Evolutionary conservation across 345 rosid species (phyloP).

Genomic region (Syzygium oleosum): DNA sequence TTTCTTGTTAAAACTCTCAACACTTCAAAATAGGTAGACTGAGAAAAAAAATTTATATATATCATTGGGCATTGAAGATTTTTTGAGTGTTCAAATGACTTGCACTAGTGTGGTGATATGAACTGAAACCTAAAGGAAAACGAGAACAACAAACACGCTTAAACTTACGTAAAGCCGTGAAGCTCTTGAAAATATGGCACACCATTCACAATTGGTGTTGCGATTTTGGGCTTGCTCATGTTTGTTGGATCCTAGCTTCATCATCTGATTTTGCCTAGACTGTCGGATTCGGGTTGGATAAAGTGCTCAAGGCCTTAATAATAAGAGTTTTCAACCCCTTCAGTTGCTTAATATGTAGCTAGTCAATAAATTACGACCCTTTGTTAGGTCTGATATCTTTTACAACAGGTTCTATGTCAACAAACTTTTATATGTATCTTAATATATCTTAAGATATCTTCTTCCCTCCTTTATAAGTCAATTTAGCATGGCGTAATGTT

Average conservation of each 20-base stretch:
- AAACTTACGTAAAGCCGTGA: not conserved
- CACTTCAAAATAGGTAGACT: no score
- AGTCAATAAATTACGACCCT: not conserved
- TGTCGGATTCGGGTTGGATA: not conserved
- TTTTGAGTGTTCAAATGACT: no score
- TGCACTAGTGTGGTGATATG: no score
- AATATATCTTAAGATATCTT: not conserved
- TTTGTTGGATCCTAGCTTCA: not conserved
- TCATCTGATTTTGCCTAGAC: not conserved
- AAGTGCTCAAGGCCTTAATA: not conserved
- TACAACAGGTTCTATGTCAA: not conserved
- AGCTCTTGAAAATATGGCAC: not conserved
- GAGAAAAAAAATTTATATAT: no score
- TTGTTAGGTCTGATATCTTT: not conserved
- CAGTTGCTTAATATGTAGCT: not conserved
- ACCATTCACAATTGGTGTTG: not conserved
- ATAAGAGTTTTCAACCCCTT: not conserved
- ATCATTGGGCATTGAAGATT: no score
- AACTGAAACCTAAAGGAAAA: no score
- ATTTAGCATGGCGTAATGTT: not conserved
- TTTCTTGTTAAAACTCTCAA: no score
- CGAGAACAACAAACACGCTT: no score
- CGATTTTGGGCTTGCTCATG: not conserved
- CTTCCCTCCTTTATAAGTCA: not conserved
- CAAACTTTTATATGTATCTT: not conserved